Evolutionary conservation across 768 basidiomycete genomes (phyloP), one percentile per base, ranked within the genome.

Genomic region (Rhizopogon vinicolor): DNA sequence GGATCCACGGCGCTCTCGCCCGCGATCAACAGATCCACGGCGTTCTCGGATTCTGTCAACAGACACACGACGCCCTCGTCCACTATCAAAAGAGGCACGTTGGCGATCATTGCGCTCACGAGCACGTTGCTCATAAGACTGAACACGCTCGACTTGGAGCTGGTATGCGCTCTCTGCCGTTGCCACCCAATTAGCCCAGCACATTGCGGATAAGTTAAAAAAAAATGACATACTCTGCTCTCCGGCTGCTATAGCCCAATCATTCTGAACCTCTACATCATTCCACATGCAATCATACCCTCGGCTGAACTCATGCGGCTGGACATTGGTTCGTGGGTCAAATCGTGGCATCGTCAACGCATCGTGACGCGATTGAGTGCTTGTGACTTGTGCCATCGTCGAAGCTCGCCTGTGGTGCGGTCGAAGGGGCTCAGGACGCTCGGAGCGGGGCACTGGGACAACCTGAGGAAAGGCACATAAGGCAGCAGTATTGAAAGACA

Each of bases 201-300:
- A 41, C 29, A 28, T 29, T 33, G 13, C 2, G 5, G 19, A 6
- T 6, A 41, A 45, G 31, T 22, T 25, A 52, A 35, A 52, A 35
- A 51, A 29, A 4, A 37, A n/a, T 33, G 28, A 19, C 51, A 12
- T 29, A 68, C 67, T 51, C 22, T 44, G 33, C 18, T 40, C 50
- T 39, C 28, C n/a, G 35, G 37, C 33, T 13, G 18, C 44, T 31
- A 52, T 41, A 41, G 31, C 48, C 19, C 19, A 33, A 22, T 46
- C 44, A 18, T 45, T 29, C 10, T 52, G 28, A 39, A 28, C 25
- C 22, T 51, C 53, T 25, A 14, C 35, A n/a, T 42, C 53, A 49
- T 51, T 13, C 51, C 44, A 51, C 16, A 41, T 45, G 7, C n/a
- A 22, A 29, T 16, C 13, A 18, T 25, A 52, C 41, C 44, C 57